Base-by-base conservation (phyloP, 2,329 filamentous ascomycete genomes). In the Gaeumannomyces sp. region DNA sequence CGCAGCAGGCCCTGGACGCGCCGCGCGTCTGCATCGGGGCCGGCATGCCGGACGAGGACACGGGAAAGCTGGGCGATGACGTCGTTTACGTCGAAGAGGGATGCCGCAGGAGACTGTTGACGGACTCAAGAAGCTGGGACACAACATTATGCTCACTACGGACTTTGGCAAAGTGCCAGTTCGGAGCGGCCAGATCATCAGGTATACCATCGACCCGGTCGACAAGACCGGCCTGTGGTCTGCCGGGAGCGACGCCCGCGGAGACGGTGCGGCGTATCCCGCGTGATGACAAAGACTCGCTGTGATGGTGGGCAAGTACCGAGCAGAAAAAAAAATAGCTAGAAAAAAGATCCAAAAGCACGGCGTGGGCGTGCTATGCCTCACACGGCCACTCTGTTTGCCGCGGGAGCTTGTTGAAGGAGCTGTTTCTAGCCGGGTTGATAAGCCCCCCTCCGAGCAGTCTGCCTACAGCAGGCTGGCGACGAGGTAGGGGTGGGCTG, bases 121-220 rank as follows among this genome's bases (percentile, higher is more conserved):
- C 62, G 88, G 85, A 29, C 72, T 97, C 72, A 82, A 74, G 73
- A 77, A 77, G 63, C 76, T 93, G 68, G 93, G 93, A 0, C 93
- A 97, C 72, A 79, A 87, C 38, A 85, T 94, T 0, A 75, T 85
- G 70, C 81, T 92, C 31, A 78, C 95, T 4, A 81, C 70, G 45
- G 91, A 87, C 0, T 84, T 83, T 74, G 79, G 79, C 35, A 84
- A n/a, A 93, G 65, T 81, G 82, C 0, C 79, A 90, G 77, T 97
- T 97, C 78, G 93, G 93, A 0, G 92, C 3, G 93, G 93, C 0
- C 93, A 97, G 79, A 83, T 97, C 59, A 94, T 97, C 67, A 80
- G 90, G 61, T 85, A 87, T 71, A 87, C 89, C 73, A 79, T 88
- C 27, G 92, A 97, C 69, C 74, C 79, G 0, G 72, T 82, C 6